Conservation (phyloP, 495 filamentous ascomycete species). For the Coniosporium apollinis region DNA sequence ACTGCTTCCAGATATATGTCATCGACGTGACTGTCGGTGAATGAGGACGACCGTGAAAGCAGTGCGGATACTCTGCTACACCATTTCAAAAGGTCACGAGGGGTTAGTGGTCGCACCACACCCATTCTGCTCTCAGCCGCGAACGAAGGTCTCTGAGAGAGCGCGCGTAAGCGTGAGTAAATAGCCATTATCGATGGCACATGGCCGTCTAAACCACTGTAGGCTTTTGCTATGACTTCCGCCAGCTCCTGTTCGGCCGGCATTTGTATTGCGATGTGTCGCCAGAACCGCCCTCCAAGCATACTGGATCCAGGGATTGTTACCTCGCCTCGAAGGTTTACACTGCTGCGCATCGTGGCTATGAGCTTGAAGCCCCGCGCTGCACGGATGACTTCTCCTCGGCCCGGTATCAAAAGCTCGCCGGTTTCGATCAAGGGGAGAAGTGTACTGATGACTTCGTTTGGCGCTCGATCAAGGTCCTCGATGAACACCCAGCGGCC, state of each 20-base stretch:
- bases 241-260: conserved; percentile 54
- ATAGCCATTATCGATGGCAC: conserved; percentile 56
- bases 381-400: conserved; percentile 71
- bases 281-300: conserved; percentile 73
- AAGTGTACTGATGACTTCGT: conserved; percentile 80
- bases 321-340: conserved; percentile 55
- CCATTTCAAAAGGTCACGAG: conserved; percentile 81
- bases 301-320: conserved; percentile 34
- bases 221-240: conserved; percentile 51
- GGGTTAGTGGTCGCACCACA: conserved; percentile 43
- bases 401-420: conserved; percentile 70
- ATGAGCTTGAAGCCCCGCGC: conserved; percentile 74
- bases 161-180: conserved; percentile 45
- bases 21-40: conserved; percentile 61
- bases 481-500: conserved; percentile 94
- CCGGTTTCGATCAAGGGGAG: conserved; percentile 78
- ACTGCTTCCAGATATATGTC: conserved; percentile 79
- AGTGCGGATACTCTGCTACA: conserved; percentile 50
- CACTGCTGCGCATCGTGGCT: conserved; percentile 67
- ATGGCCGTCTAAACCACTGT: conserved; percentile 52
- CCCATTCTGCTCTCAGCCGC: conserved; percentile 36
- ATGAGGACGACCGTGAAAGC: conserved; percentile 40
- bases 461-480: conserved; percentile 90
- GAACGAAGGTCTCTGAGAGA: conserved; percentile 33
- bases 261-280: conserved; percentile 47